Percentiles rank a stretch among this genome's conserved stretches.
phyloP scores from a whole-genome alignment of 805 yeast species.

The Starmerella tilneyi region DNA sequence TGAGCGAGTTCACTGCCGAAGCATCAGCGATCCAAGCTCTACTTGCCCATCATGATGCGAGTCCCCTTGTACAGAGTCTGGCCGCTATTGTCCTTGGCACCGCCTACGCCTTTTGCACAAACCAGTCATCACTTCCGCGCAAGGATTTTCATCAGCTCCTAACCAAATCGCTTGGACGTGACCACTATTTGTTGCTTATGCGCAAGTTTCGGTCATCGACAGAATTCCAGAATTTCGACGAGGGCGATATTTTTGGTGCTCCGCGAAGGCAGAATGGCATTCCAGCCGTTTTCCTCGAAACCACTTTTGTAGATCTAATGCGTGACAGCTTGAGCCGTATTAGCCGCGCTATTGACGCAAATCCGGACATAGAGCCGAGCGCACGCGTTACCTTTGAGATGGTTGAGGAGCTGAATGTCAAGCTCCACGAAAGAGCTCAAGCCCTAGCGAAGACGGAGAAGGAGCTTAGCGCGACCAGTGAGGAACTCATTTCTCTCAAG shows the following conservation, averaged over 20 bases:
- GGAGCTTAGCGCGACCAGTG: constrained; percentile 28
- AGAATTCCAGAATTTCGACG: constrained; percentile 42
- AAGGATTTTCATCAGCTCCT: constrained; percentile 50
- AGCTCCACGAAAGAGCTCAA: constrained; percentile 23
- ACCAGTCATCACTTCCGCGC: constrained; percentile 48
- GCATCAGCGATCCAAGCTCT: constrained; percentile 56
- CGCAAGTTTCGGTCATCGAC: constrained; percentile 58
- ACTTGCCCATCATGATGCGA: constrained; percentile 50
- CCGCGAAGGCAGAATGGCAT: constrained; percentile 71
- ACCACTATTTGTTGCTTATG: constrained; percentile 63
- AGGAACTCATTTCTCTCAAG: constrained; percentile 23
- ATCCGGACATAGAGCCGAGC: constrained; percentile 64
- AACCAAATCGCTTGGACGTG: constrained; percentile 65
- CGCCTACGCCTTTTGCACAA: constrained; percentile 62
- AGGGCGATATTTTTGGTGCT: constrained; percentile 37
- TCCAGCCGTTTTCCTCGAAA: constrained; percentile 69
- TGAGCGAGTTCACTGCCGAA: constrained; percentile 63
- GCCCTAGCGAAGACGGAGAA: constrained; percentile 25
- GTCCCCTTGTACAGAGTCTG: constrained; percentile 60
- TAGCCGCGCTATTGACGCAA: constrained; percentile 57
- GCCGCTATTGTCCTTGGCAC: constrained; percentile 62
- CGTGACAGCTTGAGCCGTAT: constrained; percentile 63
- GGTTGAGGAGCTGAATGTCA: constrained; percentile 34
- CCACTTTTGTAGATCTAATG: constrained; percentile 51
- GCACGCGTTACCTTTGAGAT: constrained; percentile 54